phyloP scores from a whole-genome alignment of 441 rosid species.

The Metrosideros polymorpha region DNA sequence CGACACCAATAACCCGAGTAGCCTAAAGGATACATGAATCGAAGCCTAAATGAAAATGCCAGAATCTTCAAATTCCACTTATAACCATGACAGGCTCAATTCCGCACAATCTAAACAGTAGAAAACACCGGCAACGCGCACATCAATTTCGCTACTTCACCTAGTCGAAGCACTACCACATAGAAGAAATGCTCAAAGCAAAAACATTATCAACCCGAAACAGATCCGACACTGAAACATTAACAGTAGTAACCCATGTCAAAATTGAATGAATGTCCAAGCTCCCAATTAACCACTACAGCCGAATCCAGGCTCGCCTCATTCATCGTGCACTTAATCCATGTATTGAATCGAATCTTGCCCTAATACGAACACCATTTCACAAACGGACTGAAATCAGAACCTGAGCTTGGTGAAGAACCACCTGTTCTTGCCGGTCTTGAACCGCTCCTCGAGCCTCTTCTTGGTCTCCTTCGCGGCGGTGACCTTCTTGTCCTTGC shows the following conservation, averaged over 20 bases:
- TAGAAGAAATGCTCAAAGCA: not conserved
- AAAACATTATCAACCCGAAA: not conserved
- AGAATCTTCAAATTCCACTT: not conserved
- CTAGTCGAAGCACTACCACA: not conserved
- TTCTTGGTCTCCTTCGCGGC: not conserved
- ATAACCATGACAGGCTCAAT: not conserved
- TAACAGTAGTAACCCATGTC: not conserved
- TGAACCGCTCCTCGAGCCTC: not conserved
- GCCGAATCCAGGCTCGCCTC: not conserved
- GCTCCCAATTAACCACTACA: not conserved
- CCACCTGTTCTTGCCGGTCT: not conserved
- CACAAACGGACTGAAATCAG: not conserved
- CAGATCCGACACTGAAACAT: not conserved
- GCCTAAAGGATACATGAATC: not conserved
- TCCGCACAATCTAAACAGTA: not conserved
- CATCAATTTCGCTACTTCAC: not conserved
- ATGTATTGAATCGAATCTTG: not conserved
- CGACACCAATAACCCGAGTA: not conserved
- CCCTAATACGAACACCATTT: not conserved
- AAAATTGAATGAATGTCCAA: not conserved
- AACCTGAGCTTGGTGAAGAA: not conserved
- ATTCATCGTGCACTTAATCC: not conserved
- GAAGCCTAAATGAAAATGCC: not conserved
- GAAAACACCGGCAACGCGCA: not conserved
- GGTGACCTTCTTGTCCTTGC: not conserved